Evolutionary conservation across 148 eudicot species (phyloP), one percentile per base, ranked within the genome.

Genomic region (Rhododendron ferrugineum): DNA sequence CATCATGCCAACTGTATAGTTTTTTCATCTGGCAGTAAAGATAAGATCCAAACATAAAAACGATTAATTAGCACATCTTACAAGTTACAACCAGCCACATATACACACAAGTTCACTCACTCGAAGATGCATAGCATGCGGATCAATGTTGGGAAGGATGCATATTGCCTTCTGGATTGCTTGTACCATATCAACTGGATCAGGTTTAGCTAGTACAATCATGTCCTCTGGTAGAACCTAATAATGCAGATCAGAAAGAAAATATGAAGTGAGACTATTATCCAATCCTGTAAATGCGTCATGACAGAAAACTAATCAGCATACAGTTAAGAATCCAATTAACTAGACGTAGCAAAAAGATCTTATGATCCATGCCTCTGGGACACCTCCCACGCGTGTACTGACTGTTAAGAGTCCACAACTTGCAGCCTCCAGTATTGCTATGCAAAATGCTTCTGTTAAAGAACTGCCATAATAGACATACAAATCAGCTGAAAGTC

Each of bases 371-470:
- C 90, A 83, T 91, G 84, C 99, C 98, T 96, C 99, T 76, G 99
- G 99, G 86, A 96, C 99, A 84, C 99, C 99, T 81, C 99, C 99
- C 76, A 95, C 99, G 20, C 98, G 94, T 64, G 99, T 96, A 82
- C 99, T 96, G 86, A 96, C 98, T 74, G 99, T 95, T 83, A 96
- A 86, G 86, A 96, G 88, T 86, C 99, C 99, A 89, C 99, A 96
- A 87, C 99, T 96, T 85, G 99, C 98, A 88, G 99, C 98, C 91
- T 96, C 99, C 90, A 96, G 85, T 89, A 96, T 95, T 84, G 99
- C 99, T 91, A 96, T 96, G 90, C 99, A 96, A 89, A 96, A 96
- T 46, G 99, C 99, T 92, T 96, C 99, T 54, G 99, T 96, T 79
- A 96, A 91, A 81, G 98, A 96, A 85, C 99, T 96, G 91, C 78